Evolutionary conservation across 1,139 yeast species (phyloP), one percentile per base, ranked within the genome.

Genomic region (Candida labiduridarum): DNA sequence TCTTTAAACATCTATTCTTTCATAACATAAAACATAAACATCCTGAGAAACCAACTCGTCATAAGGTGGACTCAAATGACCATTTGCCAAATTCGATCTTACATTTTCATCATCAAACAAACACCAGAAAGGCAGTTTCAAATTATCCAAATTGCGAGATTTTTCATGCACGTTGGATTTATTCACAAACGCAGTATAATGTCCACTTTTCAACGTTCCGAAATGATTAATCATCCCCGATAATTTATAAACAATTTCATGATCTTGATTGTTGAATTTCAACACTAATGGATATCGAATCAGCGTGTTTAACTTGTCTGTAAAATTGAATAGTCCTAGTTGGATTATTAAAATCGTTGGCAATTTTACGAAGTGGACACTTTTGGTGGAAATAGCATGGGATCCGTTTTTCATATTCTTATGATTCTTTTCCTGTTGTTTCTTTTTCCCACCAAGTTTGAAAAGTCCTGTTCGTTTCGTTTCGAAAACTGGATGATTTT

Each of bases 11-110:
- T 46, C 41, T 47, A 49, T 46, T 40, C 59, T 46, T 60, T 83
- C 87, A 61, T 87, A 87, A 63, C 87, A 85, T 58, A 87, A 68
- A n/a, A 87, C 89, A 63, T 87, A 87, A 3, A 84, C 92, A 57
- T 86, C 89, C 45, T 79, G 75, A 46, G 85, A 80, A 11, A 73
- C 70, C 50, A 80, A 68, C 33, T 73, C 71, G 27, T 63, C 72
- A 38, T 69, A 72, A n/a, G 63, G 62, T 16, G 58, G 59, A 46
- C 65, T 66, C 14, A 69, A 58, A 48, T 71, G 69, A 11, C 87
- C 85, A 57, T 82, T 83, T 16, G 72, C 69, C 12, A 74, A 56
- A 45, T 76, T 73, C 8, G 74, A 73, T 50, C 78, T 78, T 1
- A 85, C 84, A 42, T 71, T 67, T 52, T 83, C 90, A 64, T 87